These are phyloP conservation scores for Tricholoma matsutake DNA, from an alignment of 768 basidiomycete species.

Conservation along the genomic window DNA sequence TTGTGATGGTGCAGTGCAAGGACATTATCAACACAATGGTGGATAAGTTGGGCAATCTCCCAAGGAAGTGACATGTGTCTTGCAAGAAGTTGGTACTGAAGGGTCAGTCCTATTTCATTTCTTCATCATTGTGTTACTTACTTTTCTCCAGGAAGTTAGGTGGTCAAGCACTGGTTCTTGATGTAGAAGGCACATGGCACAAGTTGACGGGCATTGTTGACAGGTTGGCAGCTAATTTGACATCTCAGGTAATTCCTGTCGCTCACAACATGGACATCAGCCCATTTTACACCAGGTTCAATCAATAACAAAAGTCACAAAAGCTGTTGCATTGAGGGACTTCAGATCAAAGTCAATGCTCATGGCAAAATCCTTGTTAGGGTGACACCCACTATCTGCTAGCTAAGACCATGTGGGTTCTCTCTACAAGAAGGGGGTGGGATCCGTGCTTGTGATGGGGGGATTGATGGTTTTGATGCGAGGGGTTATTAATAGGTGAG, in stretches of 20 bases:
- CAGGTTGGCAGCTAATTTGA: conserved; percentile 76
- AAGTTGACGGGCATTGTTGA: conserved; percentile 82
- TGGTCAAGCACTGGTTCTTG: conserved; percentile 83
- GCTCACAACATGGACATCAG: not conserved
- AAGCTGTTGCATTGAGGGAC: conserved; percentile 90
- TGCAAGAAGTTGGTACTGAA: too few species aligned
- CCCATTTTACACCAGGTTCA: conserved; percentile 48
- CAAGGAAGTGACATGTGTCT: conserved; percentile 44
- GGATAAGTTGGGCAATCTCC: too few species aligned
- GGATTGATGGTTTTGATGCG: too few species aligned
- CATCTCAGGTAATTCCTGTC: conserved; percentile 50
- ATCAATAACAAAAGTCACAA: conserved; percentile 89
- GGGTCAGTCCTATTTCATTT: conserved; percentile 1
- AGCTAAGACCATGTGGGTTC: too few species aligned
- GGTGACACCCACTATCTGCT: too few species aligned
- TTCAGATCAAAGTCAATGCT: conserved; percentile 90
- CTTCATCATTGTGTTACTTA: not conserved
- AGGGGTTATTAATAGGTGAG: too few species aligned
- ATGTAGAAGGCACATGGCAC: conserved; percentile 87
- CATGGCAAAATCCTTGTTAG: too few species aligned
- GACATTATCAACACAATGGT: conserved; percentile 74
- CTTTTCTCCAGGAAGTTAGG: conserved; percentile 64
- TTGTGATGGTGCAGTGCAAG: conserved; percentile 79
- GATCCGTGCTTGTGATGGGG: too few species aligned
- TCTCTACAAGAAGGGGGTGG: too few species aligned